These are phyloP conservation scores for Yueomyces sp. DNA, from an alignment of 805 yeast genomes.

Conservation along the genomic window DNA sequence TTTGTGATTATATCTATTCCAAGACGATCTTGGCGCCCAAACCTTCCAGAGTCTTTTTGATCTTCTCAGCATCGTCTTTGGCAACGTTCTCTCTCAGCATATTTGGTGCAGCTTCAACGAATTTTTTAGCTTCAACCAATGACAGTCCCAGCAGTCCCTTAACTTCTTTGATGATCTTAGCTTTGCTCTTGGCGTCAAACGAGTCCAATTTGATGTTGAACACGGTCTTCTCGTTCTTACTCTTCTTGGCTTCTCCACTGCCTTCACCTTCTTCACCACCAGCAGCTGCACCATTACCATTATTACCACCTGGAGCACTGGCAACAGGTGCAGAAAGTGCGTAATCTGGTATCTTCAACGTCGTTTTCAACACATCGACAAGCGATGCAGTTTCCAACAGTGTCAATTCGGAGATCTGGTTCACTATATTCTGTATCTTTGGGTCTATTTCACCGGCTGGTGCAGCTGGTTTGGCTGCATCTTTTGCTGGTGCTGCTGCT, in stretches of 20 bases:
- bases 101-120: slow-evolving; percentile 97
- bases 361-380: slow-evolving; percentile 64
- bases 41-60: slow-evolving; percentile 82
- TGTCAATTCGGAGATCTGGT: slow-evolving; percentile 81
- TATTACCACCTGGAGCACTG: slow-evolving; percentile 37
- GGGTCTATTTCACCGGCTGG: slow-evolving; percentile 45
- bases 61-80: slow-evolving; percentile 96
- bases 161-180: slow-evolving; percentile 95
- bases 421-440: slow-evolving; percentile 77
- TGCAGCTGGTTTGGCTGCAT: slow-evolving; percentile 1
- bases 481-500: too few relatives aligned
- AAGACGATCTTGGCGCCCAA: slow-evolving; percentile 87
- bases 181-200: slow-evolving; percentile 89
- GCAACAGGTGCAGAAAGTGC: slow-evolving; percentile 56
- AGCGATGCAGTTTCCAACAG: slow-evolving; percentile 84
- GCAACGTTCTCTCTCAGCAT: slow-evolving; percentile 87
- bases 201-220: slow-evolving; percentile 85
- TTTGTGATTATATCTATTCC: slow-evolving; percentile 38
- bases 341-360: slow-evolving; percentile 87
- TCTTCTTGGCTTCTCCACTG: slow-evolving; percentile 58
- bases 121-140: slow-evolving; percentile 92
- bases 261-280: slow-evolving; percentile 60
- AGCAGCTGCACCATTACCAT: slow-evolving; percentile 48
- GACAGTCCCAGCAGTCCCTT: slow-evolving; percentile 83
- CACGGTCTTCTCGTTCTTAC: slow-evolving; percentile 80